Evolutionary conservation across 352 stramenopile species (phyloP).

Genomic region (Globisporangium solare): DNA sequence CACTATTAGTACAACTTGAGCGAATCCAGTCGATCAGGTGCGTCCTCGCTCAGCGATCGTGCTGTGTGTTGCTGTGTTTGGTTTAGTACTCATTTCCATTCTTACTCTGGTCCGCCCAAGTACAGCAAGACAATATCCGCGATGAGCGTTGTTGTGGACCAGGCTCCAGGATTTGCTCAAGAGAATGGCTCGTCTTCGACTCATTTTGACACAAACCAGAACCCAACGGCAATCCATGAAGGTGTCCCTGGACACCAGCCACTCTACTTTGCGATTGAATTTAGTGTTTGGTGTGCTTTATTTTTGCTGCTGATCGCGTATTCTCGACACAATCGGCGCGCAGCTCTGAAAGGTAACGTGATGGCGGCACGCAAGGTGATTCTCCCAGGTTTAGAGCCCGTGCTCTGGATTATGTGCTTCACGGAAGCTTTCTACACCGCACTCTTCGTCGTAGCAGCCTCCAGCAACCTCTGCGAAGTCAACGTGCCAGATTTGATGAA

Average conservation of each 20-base stretch:
- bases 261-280: constrained; percentile 5
- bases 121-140: no score
- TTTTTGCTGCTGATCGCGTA: neutral
- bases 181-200: no score
- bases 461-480: constrained; percentile 3
- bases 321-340: constrained; percentile 20
- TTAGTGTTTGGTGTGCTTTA: neutral
- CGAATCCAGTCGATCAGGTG: no score
- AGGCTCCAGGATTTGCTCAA: no score
- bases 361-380: constrained; percentile 26
- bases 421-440: constrained; percentile 18
- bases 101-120: no score
- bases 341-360: constrained; percentile 22
- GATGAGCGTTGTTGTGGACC: no score
- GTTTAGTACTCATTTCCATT: no score
- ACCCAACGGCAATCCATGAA: no score
- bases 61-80: no score
- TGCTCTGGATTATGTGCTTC: constrained; percentile 26
- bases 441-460: constrained; percentile 15
- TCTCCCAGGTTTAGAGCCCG: constrained; percentile 32
- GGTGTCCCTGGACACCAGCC: neutral
- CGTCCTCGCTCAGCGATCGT: no score
- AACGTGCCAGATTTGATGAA: constrained; percentile 13
- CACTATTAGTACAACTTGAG: no score
- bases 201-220: no score